Evolutionary conservation across 768 basidiomycete species (phyloP).

Genomic region (Lactifluus rugatus): DNA sequence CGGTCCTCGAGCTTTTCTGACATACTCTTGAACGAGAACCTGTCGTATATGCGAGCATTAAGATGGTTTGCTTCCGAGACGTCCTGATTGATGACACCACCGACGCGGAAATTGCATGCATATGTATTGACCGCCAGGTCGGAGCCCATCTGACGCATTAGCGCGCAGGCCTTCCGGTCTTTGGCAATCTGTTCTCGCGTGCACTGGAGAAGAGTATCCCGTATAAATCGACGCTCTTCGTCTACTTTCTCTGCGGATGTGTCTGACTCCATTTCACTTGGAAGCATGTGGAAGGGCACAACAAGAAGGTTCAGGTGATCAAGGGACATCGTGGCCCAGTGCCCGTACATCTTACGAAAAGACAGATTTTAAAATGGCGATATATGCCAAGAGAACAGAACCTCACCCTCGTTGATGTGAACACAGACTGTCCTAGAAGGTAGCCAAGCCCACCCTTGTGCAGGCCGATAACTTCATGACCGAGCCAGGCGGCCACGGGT

Average conservation of each 20-base stretch:
- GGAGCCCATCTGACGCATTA: slow-evolving; percentile 17
- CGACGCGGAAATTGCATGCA: slow-evolving; percentile 33
- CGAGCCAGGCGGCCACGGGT: slow-evolving; percentile 29
- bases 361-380: background rate
- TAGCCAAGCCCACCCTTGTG: slow-evolving; percentile 31
- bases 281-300: slow-evolving; percentile 33
- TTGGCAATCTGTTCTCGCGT: slow-evolving; percentile 13
- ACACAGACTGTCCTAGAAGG: slow-evolving; percentile 32
- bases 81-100: slow-evolving; percentile 29
- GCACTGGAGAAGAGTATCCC: slow-evolving; percentile 11
- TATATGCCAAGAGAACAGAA: background rate
- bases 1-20: slow-evolving; percentile 22
- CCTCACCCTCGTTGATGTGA: slow-evolving; percentile 29
- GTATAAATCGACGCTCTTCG: slow-evolving; percentile 19
- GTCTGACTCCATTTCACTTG: slow-evolving; percentile 24
- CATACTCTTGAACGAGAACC: slow-evolving; percentile 28
- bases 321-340: slow-evolving; percentile 34
- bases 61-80: slow-evolving; percentile 35
- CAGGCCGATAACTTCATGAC: slow-evolving; percentile 34
- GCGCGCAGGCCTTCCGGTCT: slow-evolving; percentile 6
- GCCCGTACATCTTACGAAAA: slow-evolving; percentile 25
- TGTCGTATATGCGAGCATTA: slow-evolving; percentile 31
- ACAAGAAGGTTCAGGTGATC: slow-evolving; percentile 29
- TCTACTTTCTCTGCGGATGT: slow-evolving; percentile 21
- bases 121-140: slow-evolving; percentile 40